Evolutionary conservation across 1,139 yeast genomes (phyloP).

Genomic region (Geotrichum klebahnii): DNA sequence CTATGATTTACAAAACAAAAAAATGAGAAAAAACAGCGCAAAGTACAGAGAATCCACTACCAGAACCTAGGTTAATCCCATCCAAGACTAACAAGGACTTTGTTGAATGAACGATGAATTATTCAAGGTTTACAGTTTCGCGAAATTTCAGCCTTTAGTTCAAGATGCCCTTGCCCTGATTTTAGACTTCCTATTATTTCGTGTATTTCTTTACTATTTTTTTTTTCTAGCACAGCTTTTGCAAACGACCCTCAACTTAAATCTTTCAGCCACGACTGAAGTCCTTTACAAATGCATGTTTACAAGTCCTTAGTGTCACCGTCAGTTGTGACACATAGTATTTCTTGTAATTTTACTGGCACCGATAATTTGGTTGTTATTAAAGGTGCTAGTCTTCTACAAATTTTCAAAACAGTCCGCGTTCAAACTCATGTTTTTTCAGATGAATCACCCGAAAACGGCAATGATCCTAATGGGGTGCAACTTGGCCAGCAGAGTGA

Average conservation of each 20-base stretch:
- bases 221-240: not conserved
- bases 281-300: slow-evolving; percentile 78
- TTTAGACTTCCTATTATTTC: slow-evolving; percentile 4
- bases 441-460: slow-evolving; percentile 21
- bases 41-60: too few relatives aligned
- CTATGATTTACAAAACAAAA: too few relatives aligned
- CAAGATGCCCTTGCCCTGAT: slow-evolving; percentile 14
- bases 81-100: too few relatives aligned
- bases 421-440: slow-evolving; percentile 27
- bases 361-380: slow-evolving; percentile 60
- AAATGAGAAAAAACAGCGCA: too few relatives aligned
- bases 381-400: slow-evolving; percentile 62
- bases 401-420: slow-evolving; percentile 52
- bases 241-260: not conserved
- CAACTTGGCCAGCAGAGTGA: slow-evolving; percentile 23
- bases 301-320: slow-evolving; percentile 80
- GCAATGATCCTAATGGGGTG: slow-evolving; percentile 24
- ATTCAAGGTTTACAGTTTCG: not conserved
- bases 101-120: too few relatives aligned
- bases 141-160: too few relatives aligned
- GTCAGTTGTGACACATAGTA: slow-evolving; percentile 60
- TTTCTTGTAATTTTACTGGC: slow-evolving; percentile 60
- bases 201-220: not conserved
- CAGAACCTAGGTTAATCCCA: too few relatives aligned
- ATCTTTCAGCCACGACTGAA: not conserved